Evolutionary conservation across 306 rosid species (phyloP), one percentile per base, ranked within the genome.

Genomic region (Mimosa bimucronata): DNA sequence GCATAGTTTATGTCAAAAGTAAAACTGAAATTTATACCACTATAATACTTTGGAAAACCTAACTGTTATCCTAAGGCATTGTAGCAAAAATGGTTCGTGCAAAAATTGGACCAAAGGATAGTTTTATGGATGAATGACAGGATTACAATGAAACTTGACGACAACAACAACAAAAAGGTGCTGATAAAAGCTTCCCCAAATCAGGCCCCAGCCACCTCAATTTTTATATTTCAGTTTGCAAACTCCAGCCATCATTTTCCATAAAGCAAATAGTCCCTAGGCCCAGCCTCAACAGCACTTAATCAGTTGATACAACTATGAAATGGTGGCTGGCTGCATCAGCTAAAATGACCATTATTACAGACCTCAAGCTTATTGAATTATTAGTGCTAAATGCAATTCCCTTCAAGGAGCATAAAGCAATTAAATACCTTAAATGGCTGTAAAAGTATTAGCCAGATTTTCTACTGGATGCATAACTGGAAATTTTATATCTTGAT

Each of bases 121-220:
- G 64, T 74, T 80, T 73, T 10, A 38, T 3, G 44, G 28, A 61
- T 16, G 52, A 48, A 37, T 13, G 28, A 3, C 30, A 21, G 21
- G 57, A 75, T 7, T 3, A 31, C 26, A 61, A 81, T 6, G 80
- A 75, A 52, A 38, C 76, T 79, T 34, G 15, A 30, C 46, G 38
- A 73, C 23, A 13, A 12, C 14, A 74, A 74, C 53, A 69, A 16
- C 53, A 41, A 69, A 69, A 69, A 40, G 37, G 55, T 42, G 37
- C 4, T 67, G 29, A 66, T 66, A 1, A 66, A 66, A 66, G 52
- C 52, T 38, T n/a, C 74, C 34, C n/a, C 29, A 61, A 31, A 71
- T 31, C 61, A 44, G 41, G 60, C 9, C 66, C 44, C n/a, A 12
- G 34, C 34, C 66, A 66, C 42, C 11, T 31, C 66, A 45, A 21